These are phyloP conservation scores for Fusarium sp. DNA, from an alignment of 2,329 filamentous ascomycete genomes.

Conservation along the genomic window DNA sequence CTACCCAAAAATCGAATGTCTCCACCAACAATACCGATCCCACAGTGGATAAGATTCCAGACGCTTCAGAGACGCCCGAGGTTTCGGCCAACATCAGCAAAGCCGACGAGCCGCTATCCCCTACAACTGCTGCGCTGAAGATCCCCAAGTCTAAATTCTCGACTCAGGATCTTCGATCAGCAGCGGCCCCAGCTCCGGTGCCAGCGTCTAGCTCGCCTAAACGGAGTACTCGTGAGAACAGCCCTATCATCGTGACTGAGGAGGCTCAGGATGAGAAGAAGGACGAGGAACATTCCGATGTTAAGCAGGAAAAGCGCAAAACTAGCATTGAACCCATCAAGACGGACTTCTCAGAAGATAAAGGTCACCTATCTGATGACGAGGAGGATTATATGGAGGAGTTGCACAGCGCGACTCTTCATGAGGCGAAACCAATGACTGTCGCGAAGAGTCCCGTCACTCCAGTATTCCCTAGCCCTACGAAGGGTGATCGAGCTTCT, in stretches of 20 bases:
- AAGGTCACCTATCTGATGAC: conserved; percentile 72
- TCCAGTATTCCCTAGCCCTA: conserved; percentile 65
- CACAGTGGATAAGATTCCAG: conserved; percentile 38
- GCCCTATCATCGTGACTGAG: conserved; percentile 28
- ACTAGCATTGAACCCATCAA: conserved; percentile 67
- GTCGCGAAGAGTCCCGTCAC: conserved; percentile 87
- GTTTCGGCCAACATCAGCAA: conserved; percentile 22
- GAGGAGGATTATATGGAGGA: conserved; percentile 85
- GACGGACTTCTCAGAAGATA: conserved; percentile 57
- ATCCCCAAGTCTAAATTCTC: conserved; percentile 49
- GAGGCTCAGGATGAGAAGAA: conserved; percentile 15
- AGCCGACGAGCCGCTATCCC: conserved; percentile 29
- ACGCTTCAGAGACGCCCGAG: conserved; percentile 30
- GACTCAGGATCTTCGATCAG: conserved; percentile 48
- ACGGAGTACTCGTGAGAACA: conserved; percentile 15
- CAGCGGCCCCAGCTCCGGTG: conserved; percentile 32
- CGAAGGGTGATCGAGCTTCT: conserved; percentile 47
- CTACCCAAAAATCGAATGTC: conserved; percentile 24
- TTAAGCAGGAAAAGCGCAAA: conserved; percentile 50
- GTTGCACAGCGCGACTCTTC: conserved; percentile 82
- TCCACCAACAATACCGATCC: conserved; percentile 25
- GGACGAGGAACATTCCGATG: conserved; percentile 27
- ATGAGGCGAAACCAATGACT: conserved; percentile 84
- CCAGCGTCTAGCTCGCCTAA: conserved; percentile 23
- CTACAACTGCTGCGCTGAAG: conserved; percentile 35